Base-by-base conservation (phyloP, 2,329 filamentous ascomycete genomes). In the Cercospora zeae-maydis region DNA sequence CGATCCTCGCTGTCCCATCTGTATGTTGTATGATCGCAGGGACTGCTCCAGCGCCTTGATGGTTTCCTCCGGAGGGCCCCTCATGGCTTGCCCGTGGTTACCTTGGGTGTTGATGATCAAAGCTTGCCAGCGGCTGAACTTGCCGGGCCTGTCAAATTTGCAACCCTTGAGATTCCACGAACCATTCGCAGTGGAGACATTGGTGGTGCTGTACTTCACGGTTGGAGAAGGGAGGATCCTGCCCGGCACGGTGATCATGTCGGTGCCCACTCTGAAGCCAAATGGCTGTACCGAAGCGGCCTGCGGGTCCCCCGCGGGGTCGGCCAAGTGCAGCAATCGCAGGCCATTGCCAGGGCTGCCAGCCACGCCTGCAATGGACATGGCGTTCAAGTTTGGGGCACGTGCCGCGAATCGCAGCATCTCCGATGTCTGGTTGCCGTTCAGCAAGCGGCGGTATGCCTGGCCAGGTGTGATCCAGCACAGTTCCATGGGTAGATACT, bases 351-450 rank as follows among this genome's bases (percentile, higher is more conserved):
- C 81, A 1, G 83, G 67, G 8, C 19, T 37, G 0, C 54, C 49
- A 0, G 65, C 33, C 65, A 65, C 71, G 16, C 73, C 74, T 37
- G 69, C 80, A 69, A 95, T 88, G 0, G 87, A 89, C 1, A 80
- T 72, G 0, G 87, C 89, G 67, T 93, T 96, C 5, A 82, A 78
- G 1, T 81, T 81, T 0, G 91, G 90, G 0, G 78, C 78, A 3
- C 88, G 83, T 61, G 88, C 90, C 1, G 91, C 88, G 72, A 91
- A 91, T 0, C 77, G 77, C 51, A 93, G 86, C 90, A 95, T 93
- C 0, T 78, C 71, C 0, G 82, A 80, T 0, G 88, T 90, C 71
- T 93, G 88, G 0, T 80, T 75, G 0, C 82, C 78, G 0, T 74
- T 81, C 14, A 93, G 79, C 69, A 87, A 86, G 3, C 82, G 77